These are phyloP conservation scores for Penicillium capsulatum DNA, from an alignment of 2,329 filamentous ascomycete genomes.

Conservation along the genomic window DNA sequence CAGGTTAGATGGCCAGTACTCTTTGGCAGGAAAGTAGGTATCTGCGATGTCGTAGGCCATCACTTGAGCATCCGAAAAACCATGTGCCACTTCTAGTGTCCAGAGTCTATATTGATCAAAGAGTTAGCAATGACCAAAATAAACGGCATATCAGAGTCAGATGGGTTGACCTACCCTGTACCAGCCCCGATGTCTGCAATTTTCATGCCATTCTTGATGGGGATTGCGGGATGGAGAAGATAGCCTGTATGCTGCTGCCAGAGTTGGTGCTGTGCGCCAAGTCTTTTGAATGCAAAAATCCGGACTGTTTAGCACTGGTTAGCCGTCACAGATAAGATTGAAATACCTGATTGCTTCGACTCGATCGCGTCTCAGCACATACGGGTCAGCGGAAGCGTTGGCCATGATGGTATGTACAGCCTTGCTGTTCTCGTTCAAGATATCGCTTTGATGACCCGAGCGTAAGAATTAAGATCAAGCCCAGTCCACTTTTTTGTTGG, in stretches of 20 bases:
- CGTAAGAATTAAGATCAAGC: too few relatives aligned
- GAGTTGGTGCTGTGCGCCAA: conserved; percentile 2
- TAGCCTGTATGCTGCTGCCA: conserved; percentile 1
- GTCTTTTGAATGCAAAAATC: not conserved
- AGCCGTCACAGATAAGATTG: not conserved
- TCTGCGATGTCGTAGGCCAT: conserved; percentile 2
- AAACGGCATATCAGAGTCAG: not conserved
- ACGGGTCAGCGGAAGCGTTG: not conserved
- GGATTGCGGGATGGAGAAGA: conserved; percentile 1
- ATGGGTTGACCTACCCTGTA: conserved; percentile 1
- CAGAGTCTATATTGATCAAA: not conserved
- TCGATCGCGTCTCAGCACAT: conserved; percentile 1
- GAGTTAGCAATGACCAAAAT: not conserved
- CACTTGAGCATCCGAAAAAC: not conserved
- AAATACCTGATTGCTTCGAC: conserved; percentile 1
- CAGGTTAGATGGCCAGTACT: conserved; percentile 1
- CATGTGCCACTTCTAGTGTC: not conserved
- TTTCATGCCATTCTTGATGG: conserved; percentile 1
- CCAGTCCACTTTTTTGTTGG: too few relatives aligned
- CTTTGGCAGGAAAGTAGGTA: conserved; percentile 1
- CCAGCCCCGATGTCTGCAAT: conserved; percentile 6
- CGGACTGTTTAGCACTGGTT: not conserved
- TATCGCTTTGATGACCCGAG: too few relatives aligned
- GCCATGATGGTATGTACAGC: not conserved
- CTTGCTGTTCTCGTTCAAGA: too few relatives aligned